These are phyloP conservation scores for Peronospora belbahrii DNA, from an alignment of 352 stramenopile species.

Conservation along the genomic window DNA sequence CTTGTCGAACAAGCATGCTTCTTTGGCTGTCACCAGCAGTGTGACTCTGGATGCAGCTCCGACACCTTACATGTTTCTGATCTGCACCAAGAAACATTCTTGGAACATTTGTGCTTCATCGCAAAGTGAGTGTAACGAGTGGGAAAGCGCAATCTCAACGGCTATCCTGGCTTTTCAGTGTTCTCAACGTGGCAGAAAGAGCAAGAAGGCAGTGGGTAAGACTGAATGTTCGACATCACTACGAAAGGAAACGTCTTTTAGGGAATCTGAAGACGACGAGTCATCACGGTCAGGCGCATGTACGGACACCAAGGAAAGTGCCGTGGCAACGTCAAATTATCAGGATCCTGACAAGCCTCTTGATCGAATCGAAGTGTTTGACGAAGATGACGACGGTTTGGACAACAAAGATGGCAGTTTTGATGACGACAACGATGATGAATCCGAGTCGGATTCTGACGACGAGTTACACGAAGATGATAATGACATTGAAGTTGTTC, in stretches of 20 bases:
- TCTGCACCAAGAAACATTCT: constrained; percentile 51
- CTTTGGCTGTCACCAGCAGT: constrained; percentile 53
- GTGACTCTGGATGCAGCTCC: constrained; percentile 45
- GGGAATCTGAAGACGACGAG: constrained; percentile 20
- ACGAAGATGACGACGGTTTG: constrained; percentile 36
- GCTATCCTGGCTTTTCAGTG: constrained; percentile 52
- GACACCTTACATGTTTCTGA: constrained; percentile 60
- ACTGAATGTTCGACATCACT: constrained; percentile 12
- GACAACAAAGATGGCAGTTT: constrained; percentile 34
- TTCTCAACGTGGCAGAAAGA: constrained; percentile 28
- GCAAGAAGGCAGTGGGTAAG: constrained; percentile 29
- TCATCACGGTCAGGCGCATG: neutral
- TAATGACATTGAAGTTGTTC: constrained; percentile 19
- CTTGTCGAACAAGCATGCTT: constrained; percentile 52
- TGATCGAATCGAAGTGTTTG: constrained; percentile 25
- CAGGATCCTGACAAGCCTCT: constrained; percentile 9
- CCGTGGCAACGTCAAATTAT: constrained; percentile 6
- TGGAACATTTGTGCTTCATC: constrained; percentile 66
- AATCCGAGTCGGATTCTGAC: constrained; percentile 29
- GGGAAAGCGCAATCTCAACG: constrained; percentile 71
- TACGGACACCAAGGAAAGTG: constrained; percentile 7
- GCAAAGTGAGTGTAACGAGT: constrained; percentile 49
- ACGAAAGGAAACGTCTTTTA: constrained; percentile 14
- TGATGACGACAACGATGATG: constrained; percentile 29
- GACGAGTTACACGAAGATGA: constrained; percentile 24